phyloP scores from a whole-genome alignment of 345 rosid genomes.

The Punica granatum region DNA sequence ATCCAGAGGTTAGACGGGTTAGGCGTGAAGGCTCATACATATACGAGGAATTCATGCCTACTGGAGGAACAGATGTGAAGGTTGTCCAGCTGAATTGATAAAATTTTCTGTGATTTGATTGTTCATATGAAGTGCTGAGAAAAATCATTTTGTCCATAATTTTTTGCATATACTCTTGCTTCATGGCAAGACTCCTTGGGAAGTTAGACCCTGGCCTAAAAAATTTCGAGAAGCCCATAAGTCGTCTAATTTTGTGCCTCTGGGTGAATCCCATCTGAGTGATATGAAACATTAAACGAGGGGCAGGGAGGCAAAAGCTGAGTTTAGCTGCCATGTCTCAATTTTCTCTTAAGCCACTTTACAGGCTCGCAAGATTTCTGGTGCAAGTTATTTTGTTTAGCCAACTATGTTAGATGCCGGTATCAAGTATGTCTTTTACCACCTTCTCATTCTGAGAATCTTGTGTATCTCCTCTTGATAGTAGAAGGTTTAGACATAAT shows the following conservation, averaged over 20 bases:
- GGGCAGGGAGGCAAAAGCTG: no score
- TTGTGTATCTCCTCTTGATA: background rate
- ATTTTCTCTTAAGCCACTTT: background rate
- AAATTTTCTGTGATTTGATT: background rate
- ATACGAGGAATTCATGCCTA: conserved; percentile 99
- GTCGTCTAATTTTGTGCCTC: background rate
- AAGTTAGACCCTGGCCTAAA: no score
- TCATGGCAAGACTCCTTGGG: background rate
- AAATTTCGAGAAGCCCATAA: background rate
- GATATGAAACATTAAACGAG: background rate
- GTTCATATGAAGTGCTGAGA: background rate
- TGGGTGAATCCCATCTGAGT: background rate
- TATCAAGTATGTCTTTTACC: background rate
- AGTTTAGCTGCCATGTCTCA: no score
- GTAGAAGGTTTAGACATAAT: background rate
- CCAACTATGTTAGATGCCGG: background rate
- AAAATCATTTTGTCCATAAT: background rate
- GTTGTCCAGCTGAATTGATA: conserved; percentile 22
- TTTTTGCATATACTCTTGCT: background rate
- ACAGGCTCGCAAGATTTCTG: background rate
- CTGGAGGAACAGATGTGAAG: conserved; percentile 99
- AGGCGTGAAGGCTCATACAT: conserved; percentile 97
- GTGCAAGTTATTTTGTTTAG: background rate
- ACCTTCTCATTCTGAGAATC: background rate
- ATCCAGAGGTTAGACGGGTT: conserved; percentile 97